A percentile compares a stretch with the other conserved stretches of the same genome.
Conservation (phyloP, 495 filamentous ascomycete species). For the Talaromyces thailandensis region DNA sequence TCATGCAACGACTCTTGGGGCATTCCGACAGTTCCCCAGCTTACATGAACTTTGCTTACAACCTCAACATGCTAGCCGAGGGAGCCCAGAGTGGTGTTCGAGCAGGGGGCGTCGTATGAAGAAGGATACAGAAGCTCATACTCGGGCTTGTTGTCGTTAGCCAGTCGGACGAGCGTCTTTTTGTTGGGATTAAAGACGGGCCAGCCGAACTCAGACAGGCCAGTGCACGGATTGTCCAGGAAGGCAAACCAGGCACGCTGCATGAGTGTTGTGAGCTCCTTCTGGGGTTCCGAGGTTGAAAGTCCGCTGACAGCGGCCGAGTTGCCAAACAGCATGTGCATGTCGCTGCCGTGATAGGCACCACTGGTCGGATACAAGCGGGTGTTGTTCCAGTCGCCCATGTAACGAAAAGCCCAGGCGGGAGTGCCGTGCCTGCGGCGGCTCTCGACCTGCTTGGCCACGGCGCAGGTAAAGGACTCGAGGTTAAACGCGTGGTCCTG, state of each 20-base stretch:
- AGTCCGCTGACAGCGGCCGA: conserved; percentile 25
- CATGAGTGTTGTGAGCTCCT: conserved; percentile 27
- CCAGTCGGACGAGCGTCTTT: conserved; percentile 5
- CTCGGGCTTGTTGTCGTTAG: background rate
- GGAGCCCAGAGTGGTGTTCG: background rate
- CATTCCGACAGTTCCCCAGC: background rate
- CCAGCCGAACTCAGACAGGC: conserved; percentile 33
- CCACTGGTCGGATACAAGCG: conserved; percentile 33
- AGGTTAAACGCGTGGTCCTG: conserved; percentile 33
- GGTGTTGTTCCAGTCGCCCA: conserved; percentile 39
- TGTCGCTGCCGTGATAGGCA: conserved; percentile 38
- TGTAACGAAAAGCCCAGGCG: conserved; percentile 44
- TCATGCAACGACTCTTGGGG: background rate
- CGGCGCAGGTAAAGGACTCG: conserved; percentile 37
- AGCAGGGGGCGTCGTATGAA: background rate
- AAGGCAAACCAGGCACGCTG: conserved; percentile 41
- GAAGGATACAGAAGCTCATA: conserved; percentile 2
- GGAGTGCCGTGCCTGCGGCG: conserved; percentile 23
- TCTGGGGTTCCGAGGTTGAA: conserved; percentile 18
- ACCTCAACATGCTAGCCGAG: background rate
- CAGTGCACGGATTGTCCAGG: conserved; percentile 35
- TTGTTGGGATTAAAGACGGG: conserved; percentile 20
- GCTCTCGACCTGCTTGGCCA: conserved; percentile 20
- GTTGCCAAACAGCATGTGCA: conserved; percentile 42
- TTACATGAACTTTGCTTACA: background rate